These are phyloP conservation scores for Cyberlindnera nakhonratchasimensis DNA, from an alignment of 805 yeast species.

Conservation along the genomic window DNA sequence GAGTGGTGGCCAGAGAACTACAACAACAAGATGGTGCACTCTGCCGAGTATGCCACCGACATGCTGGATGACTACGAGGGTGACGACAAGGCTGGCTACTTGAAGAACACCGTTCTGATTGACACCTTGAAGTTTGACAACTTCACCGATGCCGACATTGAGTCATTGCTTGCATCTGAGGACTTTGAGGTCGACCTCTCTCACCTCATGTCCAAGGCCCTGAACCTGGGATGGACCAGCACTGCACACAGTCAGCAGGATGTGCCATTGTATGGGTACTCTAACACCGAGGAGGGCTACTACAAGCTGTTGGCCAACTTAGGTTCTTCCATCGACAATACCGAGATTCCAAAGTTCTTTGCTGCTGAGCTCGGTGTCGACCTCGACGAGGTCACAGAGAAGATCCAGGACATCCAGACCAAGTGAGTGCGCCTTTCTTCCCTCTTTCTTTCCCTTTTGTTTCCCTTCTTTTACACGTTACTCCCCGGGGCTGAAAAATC, in stretches of 20 bases:
- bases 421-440: constrained; percentile 3
- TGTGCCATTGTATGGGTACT: constrained; percentile 80
- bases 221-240: constrained; percentile 92
- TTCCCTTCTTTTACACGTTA: background rate
- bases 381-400: constrained; percentile 45
- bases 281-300: constrained; percentile 51
- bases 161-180: constrained; percentile 35
- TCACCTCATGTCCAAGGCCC: constrained; percentile 65
- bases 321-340: constrained; percentile 82
- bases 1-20: constrained; percentile 75
- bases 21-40: constrained; percentile 59
- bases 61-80: constrained; percentile 39
- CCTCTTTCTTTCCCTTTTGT: background rate
- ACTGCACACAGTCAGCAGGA: constrained; percentile 95
- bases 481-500: too few species aligned
- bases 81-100: constrained; percentile 39
- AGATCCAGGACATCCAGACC: constrained; percentile 22
- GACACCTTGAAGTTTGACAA: constrained; percentile 22
- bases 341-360: constrained; percentile 75
- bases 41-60: constrained; percentile 64
- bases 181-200: constrained; percentile 46
- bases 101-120: constrained; percentile 51
- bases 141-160: constrained; percentile 46
- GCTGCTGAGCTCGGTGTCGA: constrained; percentile 48
- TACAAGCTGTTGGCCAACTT: constrained; percentile 44